Evolutionary conservation across 116 monocot species (phyloP).

Genomic region (Iris pallida): DNA sequence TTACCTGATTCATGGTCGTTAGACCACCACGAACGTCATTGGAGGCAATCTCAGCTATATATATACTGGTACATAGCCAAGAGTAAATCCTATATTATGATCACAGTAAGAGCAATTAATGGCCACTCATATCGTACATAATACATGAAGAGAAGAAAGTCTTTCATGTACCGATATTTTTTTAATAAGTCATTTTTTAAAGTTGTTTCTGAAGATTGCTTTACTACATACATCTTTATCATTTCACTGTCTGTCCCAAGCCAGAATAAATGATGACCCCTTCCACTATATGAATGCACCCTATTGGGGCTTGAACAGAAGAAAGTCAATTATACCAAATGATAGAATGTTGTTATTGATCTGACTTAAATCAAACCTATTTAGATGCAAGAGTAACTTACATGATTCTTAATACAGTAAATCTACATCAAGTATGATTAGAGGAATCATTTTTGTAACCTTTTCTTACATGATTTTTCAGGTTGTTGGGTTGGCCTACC

Average conservation of each 20-base stretch:
- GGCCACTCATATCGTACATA: neutral
- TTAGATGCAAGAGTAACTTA: no score
- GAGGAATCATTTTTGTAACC: no score
- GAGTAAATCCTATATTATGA: neutral
- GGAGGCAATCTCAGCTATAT: conserved; percentile 75
- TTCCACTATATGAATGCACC: no score
- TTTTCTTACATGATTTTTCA: no score
- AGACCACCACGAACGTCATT: conserved; percentile 61
- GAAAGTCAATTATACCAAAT: no score
- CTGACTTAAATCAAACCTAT: no score
- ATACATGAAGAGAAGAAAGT: neutral
- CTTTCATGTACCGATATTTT: neutral
- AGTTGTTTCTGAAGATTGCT: neutral
- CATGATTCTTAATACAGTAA: no score
- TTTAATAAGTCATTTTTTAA: neutral
- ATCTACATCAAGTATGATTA: no score
- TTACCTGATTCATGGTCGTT: conserved; percentile 65
- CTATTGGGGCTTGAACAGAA: no score
- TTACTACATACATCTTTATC: neutral
- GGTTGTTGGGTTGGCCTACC: no score
- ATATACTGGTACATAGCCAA: conserved; percentile 57
- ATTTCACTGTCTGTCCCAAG: neutral
- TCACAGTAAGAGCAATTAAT: neutral
- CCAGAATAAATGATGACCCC: neutral
- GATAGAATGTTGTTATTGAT: no score